Conservation (phyloP, 2,329 filamentous ascomycete genomes). For the Sporothrix luriei region DNA sequence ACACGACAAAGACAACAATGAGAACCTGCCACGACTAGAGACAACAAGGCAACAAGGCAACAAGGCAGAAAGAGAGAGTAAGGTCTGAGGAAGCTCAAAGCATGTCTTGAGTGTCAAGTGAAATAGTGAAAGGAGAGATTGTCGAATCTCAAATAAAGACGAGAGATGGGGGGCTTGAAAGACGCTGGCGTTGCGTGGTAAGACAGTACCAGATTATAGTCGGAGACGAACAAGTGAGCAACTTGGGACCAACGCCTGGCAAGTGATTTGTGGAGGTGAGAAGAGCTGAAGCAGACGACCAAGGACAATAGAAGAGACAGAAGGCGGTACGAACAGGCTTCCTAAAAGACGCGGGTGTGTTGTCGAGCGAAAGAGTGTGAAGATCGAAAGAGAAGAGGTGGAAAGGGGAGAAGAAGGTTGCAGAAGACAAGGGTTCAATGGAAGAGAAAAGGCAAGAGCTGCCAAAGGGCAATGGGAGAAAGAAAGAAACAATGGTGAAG, state of each 20-base stretch:
- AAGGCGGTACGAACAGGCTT: background rate
- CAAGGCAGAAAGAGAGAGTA: background rate
- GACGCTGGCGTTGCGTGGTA: too few species aligned
- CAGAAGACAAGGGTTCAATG: background rate
- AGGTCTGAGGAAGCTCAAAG: background rate
- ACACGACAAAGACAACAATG: background rate
- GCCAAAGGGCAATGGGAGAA: background rate
- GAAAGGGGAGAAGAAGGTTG: background rate
- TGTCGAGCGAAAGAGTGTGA: background rate
- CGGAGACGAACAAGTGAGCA: too few species aligned
- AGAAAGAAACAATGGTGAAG: background rate
- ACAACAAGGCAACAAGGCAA: background rate
- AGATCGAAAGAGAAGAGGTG: background rate
- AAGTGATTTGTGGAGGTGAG: too few species aligned
- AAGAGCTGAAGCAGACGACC: background rate
- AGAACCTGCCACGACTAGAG: background rate
- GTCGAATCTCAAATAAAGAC: background rate
- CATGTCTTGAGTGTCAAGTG: background rate
- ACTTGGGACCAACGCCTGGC: too few species aligned
- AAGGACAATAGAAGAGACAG: background rate
- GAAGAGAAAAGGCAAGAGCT: background rate
- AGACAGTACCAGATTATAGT: too few species aligned
- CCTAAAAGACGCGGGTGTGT: background rate
- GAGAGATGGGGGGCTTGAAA: too few species aligned
- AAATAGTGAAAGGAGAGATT: background rate